phyloP scores from a whole-genome alignment of 805 yeast genomes.

The Lipomyces yamadae region DNA sequence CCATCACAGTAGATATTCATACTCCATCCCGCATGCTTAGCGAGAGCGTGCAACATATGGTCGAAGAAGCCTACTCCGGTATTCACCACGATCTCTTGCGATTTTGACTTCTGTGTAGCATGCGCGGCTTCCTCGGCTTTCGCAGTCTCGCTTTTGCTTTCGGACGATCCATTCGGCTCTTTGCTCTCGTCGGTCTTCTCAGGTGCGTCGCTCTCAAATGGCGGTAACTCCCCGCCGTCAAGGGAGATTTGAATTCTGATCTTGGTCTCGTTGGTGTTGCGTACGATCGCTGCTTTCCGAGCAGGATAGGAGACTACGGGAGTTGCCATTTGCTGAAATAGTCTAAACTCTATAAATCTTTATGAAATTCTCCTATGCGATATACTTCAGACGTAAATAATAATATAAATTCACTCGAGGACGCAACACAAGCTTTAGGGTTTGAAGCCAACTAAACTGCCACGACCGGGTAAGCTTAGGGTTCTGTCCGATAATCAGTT shows the following conservation, averaged over 20 bases:
- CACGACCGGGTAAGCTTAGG: too few relatives aligned
- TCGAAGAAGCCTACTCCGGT: constrained; percentile 96
- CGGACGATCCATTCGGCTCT: constrained; percentile 46
- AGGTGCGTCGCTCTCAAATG: constrained; percentile 15
- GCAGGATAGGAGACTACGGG: constrained; percentile 10
- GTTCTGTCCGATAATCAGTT: too few relatives aligned
- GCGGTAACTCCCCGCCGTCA: constrained; percentile 75
- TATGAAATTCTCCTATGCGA: neutral
- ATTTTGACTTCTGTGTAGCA: constrained; percentile 70
- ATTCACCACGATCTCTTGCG: constrained; percentile 78
- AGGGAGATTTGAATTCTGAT: constrained; percentile 82
- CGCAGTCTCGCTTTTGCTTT: constrained; percentile 43
- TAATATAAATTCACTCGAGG: too few relatives aligned
- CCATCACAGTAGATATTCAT: constrained; percentile 87
- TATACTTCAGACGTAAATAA: too few relatives aligned
- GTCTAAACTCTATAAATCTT: neutral
- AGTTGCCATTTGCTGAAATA: neutral
- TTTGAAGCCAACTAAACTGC: too few relatives aligned
- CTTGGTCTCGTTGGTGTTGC: constrained; percentile 92
- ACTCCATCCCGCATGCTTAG: constrained; percentile 98
- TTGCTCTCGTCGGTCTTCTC: constrained; percentile 56
- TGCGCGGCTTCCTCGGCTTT: constrained; percentile 43
- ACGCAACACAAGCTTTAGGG: too few relatives aligned
- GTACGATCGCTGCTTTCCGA: constrained; percentile 53
- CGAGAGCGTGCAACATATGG: constrained; percentile 96